Conservation (phyloP, 2,329 filamentous ascomycete genomes). For the Aspergillus eucalypticola region DNA sequence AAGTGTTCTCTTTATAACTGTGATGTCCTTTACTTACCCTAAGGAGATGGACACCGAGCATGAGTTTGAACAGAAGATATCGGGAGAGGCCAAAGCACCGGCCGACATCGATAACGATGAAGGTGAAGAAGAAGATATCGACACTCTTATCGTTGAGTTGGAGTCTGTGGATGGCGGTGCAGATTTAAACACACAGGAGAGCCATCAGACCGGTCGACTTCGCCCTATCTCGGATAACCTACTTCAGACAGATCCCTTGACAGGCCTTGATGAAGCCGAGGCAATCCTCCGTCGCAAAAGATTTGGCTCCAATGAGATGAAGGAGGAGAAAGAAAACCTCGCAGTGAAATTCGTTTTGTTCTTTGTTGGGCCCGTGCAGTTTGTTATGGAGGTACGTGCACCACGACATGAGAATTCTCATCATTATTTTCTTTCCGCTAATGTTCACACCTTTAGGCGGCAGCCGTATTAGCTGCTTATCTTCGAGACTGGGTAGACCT, state of each 20-base stretch:
- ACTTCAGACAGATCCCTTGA: conserved; percentile 72
- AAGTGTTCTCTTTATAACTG: not conserved
- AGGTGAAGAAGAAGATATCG: conserved; percentile 64
- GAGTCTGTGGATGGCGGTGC: not conserved
- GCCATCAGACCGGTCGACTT: conserved; percentile 54
- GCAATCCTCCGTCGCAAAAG: conserved; percentile 66
- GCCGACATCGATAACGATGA: conserved; percentile 4
- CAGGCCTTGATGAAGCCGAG: conserved; percentile 72
- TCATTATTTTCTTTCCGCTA: conserved; percentile 3
- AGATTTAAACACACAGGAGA: conserved; percentile 61
- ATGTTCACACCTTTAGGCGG: conserved; percentile 52
- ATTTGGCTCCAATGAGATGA: conserved; percentile 85
- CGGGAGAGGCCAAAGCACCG: not conserved
- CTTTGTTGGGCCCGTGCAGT: conserved; percentile 87
- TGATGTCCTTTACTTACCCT: not conserved
- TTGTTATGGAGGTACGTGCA: conserved; percentile 79
- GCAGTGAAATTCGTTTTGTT: conserved; percentile 79
- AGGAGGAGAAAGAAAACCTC: conserved; percentile 84
- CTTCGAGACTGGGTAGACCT: conserved; percentile 91
- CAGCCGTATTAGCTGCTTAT: conserved; percentile 78
- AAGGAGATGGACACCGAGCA: not conserved
- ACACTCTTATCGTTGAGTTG: conserved; percentile 78
- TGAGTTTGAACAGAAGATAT: not conserved
- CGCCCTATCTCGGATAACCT: conserved; percentile 70
- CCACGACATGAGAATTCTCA: conserved; percentile 9